A percentile compares a stretch with the other conserved stretches of the same genome.
phyloP scores from a whole-genome alignment of 139 green algal genomes.

The Chlamydomonas schloesseri region DNA sequence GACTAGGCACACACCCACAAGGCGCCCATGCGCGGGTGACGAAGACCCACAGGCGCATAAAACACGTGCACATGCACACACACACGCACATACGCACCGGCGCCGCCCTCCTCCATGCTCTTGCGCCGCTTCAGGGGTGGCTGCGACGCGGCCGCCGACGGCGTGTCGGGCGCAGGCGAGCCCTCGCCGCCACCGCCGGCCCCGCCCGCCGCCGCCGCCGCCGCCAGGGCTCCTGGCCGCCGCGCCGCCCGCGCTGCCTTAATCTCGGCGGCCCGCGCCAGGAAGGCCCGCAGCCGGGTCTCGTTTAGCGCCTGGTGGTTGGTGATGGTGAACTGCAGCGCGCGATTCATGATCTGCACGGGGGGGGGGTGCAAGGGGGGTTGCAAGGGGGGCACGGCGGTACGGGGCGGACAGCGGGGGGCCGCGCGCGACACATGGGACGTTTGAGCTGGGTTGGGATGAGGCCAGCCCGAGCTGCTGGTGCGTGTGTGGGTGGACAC shows the following conservation, averaged over 20 bases:
- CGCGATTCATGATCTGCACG: constrained; percentile 31
- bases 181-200: not conserved
- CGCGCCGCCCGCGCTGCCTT: not conserved
- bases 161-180: not conserved
- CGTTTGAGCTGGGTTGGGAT: too few species aligned
- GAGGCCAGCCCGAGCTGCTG: too few species aligned
- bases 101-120: constrained; percentile 8
- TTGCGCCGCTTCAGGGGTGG: constrained; percentile 44
- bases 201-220: not conserved
- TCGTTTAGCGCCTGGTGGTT: constrained; percentile 58
- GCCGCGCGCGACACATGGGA: too few species aligned
- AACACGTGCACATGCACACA: too few species aligned
- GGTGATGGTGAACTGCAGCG: constrained; percentile 19
- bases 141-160: not conserved
- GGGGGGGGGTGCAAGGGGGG: not conserved
- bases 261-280: constrained; percentile 3
- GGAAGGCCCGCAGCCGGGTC: constrained; percentile 30
- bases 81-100: too few species aligned
- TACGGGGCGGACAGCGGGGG: too few species aligned
- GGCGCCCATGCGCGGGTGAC: too few species aligned
- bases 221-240: not conserved
- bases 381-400: not conserved
- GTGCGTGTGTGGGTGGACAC: too few species aligned
- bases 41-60: too few species aligned
- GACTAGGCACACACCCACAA: too few species aligned